These are phyloP conservation scores for Sabuloglossum arenarium DNA, from an alignment of 495 filamentous ascomycete species.

Conservation along the genomic window DNA sequence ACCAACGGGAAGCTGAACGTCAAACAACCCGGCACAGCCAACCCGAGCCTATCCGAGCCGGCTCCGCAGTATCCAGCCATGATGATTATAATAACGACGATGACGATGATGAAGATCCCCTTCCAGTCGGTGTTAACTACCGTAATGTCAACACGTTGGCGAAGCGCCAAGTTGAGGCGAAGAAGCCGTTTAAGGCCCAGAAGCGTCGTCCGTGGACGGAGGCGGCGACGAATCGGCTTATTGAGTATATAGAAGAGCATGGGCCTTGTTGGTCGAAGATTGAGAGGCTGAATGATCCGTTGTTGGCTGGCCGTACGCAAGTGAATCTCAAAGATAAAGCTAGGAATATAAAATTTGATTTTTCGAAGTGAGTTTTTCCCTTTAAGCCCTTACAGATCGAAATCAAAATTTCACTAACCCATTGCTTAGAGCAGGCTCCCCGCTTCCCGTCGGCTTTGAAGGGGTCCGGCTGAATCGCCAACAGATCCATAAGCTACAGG, in stretches of 20 bases:
- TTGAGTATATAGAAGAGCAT: slow-evolving; percentile 25
- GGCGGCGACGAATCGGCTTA: slow-evolving; percentile 26
- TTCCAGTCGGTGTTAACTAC: background rate
- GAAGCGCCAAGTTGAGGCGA: background rate
- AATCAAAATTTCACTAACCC: no score
- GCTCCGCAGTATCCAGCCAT: background rate
- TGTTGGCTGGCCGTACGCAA: slow-evolving; percentile 30
- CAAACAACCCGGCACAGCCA: background rate
- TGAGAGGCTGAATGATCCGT: slow-evolving; percentile 16
- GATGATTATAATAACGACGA: background rate
- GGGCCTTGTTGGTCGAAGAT: slow-evolving; percentile 33
- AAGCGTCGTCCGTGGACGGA: slow-evolving; percentile 25
- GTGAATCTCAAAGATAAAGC: slow-evolving; percentile 48
- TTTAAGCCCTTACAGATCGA: no score
- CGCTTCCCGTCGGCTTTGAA: background rate
- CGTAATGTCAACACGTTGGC: background rate
- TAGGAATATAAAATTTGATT: slow-evolving; percentile 36
- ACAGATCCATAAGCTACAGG: background rate
- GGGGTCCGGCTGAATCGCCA: background rate
- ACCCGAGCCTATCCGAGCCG: background rate
- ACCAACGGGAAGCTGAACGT: background rate
- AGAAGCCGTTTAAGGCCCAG: slow-evolving; percentile 16
- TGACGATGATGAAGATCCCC: background rate
- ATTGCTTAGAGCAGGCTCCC: background rate
- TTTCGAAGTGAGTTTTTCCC: slow-evolving; percentile 23